Evolutionary conservation across 2,329 filamentous ascomycete species (phyloP).

Genomic region (Didymellaceae sp.): DNA sequence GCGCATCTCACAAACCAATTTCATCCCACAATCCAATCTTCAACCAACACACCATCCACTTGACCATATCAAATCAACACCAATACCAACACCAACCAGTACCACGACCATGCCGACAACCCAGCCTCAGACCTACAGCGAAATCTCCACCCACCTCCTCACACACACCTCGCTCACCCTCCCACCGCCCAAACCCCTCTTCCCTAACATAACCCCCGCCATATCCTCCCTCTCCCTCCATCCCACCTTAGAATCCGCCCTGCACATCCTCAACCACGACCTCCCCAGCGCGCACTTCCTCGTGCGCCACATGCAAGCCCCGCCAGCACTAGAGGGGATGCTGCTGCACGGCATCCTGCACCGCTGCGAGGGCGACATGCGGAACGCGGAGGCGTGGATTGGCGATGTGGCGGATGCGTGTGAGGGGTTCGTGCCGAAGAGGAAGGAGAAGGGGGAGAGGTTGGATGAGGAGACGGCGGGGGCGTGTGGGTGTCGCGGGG

Average conservation of each 20-base stretch:
- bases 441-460: slow-evolving; percentile 21
- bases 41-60: no score
- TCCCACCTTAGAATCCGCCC: slow-evolving; percentile 57
- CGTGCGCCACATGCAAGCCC: slow-evolving; percentile 58
- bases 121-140: neutral
- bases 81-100: neutral
- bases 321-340: slow-evolving; percentile 59
- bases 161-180: slow-evolving; percentile 16
- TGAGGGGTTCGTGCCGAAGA: slow-evolving; percentile 43
- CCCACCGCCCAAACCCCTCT: slow-evolving; percentile 21
- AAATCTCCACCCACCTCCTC: slow-evolving; percentile 22
- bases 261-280: slow-evolving; percentile 61
- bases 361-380: slow-evolving; percentile 58
- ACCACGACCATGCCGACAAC: neutral
- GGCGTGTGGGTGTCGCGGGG: slow-evolving; percentile 11
- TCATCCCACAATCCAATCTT: no score
- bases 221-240: slow-evolving; percentile 49
- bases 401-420: slow-evolving; percentile 49
- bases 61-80: neutral
- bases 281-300: slow-evolving; percentile 60
- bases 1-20: no score
- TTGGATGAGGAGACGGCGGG: slow-evolving; percentile 16
- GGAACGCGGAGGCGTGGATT: slow-evolving; percentile 59
- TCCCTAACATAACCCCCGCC: slow-evolving; percentile 20
- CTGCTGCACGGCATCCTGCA: slow-evolving; percentile 60